Base-by-base conservation (phyloP, 164 flowering plant species). In the Aristolochia contorta region DNA sequence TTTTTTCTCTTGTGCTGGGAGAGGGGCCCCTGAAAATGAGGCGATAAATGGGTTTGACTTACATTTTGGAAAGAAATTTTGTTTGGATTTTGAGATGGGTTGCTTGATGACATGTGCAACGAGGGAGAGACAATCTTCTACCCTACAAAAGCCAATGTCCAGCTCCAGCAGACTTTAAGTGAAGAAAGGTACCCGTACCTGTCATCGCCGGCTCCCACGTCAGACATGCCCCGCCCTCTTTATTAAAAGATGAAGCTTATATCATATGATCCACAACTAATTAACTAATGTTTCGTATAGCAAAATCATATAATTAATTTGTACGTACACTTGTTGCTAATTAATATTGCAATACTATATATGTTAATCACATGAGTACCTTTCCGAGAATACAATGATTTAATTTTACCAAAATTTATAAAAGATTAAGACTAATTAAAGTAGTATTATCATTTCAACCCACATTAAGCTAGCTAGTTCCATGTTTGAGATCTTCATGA, bases 51-150 rank as follows among this genome's bases (percentile, higher is more conserved):
- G 66, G 66, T 73, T 72, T 71, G 70, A 68, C 75, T 61, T 57
- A 27, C 47, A 59, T 50, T 69, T 53, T 15, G 6, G 19, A 47
- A 47, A 46, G 61, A 15, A 20, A 57, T 24, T 56, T 65, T 69
- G 59, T 56, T 61, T 59, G 65, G 55, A 46, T 59, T 57, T 72
- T 49, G 56, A 27, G 58, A 22, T 69, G 60, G 65, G 65, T 46
- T 52, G 65, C 57, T 60, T 55, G 72, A 63, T 59, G 65, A 61
- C 72, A 71, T 56, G 57, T 61, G 72, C 72, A 64, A 5, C 5
- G 30, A 30, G 66, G 61, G 48, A 63, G 73, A 64, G 82, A 78
- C 89, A 84, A 78, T 74, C 86, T 82, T 84, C 76, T 67, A 77
- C 65, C 66, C 89, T 74, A 84, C 79, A 76, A 84, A 84, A 84